Percentiles rank a stretch among this genome's conserved stretches.
phyloP scores from a whole-genome alignment of 2,329 filamentous ascomycete genomes.

The Elsinoe necatrix region DNA sequence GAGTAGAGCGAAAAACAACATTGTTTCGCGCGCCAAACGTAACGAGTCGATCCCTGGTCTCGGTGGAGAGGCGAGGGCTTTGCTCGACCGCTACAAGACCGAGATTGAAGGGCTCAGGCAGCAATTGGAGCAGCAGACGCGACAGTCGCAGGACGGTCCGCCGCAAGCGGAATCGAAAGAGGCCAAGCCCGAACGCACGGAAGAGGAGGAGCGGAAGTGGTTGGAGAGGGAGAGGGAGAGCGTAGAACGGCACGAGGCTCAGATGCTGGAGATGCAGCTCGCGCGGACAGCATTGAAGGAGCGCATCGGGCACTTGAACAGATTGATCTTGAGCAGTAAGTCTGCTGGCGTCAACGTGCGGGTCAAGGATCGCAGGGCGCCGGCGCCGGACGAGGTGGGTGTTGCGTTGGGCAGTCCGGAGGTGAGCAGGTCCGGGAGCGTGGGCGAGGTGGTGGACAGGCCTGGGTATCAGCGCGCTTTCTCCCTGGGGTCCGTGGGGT shows the following conservation, averaged over 20 bases:
- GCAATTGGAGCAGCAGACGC: constrained; percentile 69
- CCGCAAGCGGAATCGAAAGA: no score
- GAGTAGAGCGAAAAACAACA: constrained; percentile 92
- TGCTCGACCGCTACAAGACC: constrained; percentile 86
- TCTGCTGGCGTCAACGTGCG: constrained; percentile 88
- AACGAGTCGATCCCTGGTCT: constrained; percentile 75
- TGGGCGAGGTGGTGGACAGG: not conserved
- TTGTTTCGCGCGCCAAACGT: constrained; percentile 91
- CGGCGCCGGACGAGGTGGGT: constrained; percentile 22
- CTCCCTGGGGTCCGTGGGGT: not conserved
- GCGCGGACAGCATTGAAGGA: constrained; percentile 93
- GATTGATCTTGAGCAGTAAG: constrained; percentile 89
- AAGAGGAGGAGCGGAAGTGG: constrained; percentile 63
- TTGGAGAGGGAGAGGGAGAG: constrained; percentile 65
- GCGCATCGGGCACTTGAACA: constrained; percentile 92
- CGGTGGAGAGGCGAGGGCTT: constrained; percentile 70
- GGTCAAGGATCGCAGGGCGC: constrained; percentile 14
- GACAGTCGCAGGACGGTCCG: not conserved
- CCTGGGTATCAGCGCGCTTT: constrained; percentile 5
- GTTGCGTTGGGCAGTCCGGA: constrained; percentile 13
- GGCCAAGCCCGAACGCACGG: constrained; percentile 55
- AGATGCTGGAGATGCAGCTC: constrained; percentile 97
- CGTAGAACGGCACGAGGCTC: constrained; percentile 82
- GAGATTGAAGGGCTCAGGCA: constrained; percentile 76
- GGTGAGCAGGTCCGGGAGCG: not conserved